Base-by-base conservation (phyloP, 164 flowering plant genomes). In the Magnolia sinica region DNA sequence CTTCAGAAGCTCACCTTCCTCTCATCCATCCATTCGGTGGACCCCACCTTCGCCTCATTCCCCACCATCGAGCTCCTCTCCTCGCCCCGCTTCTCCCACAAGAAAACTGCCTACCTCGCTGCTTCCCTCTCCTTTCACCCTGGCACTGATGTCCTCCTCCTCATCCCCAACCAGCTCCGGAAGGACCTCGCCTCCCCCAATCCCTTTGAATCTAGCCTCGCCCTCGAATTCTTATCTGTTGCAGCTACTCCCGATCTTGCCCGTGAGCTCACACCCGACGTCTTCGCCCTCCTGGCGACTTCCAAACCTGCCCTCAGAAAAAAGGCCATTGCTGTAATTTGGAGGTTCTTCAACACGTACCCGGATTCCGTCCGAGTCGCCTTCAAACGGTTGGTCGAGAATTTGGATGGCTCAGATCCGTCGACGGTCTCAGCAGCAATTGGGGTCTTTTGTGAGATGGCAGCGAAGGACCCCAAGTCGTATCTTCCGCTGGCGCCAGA, bases 401-500 rank as follows among this genome's bases (percentile, higher is more conserved):
- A 87, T 85, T 83, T 96, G 63, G 98, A 96, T 80, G 84, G 83
- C 80, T 77, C 84, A 5, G 96, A 92, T 77, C 77, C 83, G 3
- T 85, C 78, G 8, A 81, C 84, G 58, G 64, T 90, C 75, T 87
- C 93, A 23, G 96, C 94, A 0, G 88, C 84, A 1, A 85, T 94
- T 58, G 96, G 98, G 69, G 97, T 94, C 31, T 94, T 96, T 71
- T 91, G 97, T 82, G 99, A 96, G 82, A 84, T 96, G 9, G 74
- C 87, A 0, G 31, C 66, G 0, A 84, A 77, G 14, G 99, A 96
- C 61, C 91, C 97, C 10, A 80, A 58, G 64, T 83, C 94, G 0
- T 96, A 91, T 84, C 82, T 96, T 37, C 96, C 98, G 0, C 80
- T 96, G 75, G 99, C 97, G 14, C 98, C 98, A 0, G 95, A 96